A percentile compares a stretch with the other conserved stretches of the same genome.
These are phyloP conservation scores for Backusella psychrophila DNA, from an alignment of 192 early-diverging fungal genomes.

Conservation along the genomic window DNA sequence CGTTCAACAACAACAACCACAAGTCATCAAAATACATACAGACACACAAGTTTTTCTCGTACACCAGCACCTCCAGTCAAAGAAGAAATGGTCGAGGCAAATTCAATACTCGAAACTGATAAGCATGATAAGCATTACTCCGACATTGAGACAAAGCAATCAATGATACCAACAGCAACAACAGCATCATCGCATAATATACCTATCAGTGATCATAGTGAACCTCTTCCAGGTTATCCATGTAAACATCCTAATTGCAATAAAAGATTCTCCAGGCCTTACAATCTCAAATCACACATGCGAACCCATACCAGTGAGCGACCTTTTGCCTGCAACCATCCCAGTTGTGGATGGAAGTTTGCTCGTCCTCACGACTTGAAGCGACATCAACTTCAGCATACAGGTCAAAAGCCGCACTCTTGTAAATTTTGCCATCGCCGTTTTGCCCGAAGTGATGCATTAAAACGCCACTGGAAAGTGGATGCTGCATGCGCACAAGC, in stretches of 20 bases:
- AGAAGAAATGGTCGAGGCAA: not conserved
- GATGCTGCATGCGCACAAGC: constrained; percentile 16
- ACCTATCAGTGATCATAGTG: not conserved
- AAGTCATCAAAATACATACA: not conserved
- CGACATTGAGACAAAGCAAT: not conserved
- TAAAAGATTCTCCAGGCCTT: constrained; percentile 61
- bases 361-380: constrained; percentile 76
- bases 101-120: not conserved
- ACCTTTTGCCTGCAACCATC: constrained; percentile 59
- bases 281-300: constrained; percentile 77
- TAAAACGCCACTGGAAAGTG: constrained; percentile 53
- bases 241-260: constrained; percentile 27
- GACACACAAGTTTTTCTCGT: not conserved
- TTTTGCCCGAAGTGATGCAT: constrained; percentile 73
- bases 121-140: not conserved
- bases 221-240: not conserved
- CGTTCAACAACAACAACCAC: not conserved
- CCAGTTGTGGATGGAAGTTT: constrained; percentile 55
- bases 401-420: constrained; percentile 70
- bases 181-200: not conserved
- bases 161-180: not conserved
- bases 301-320: constrained; percentile 71
- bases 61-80: not conserved
- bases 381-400: constrained; percentile 74
- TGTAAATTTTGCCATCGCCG: constrained; percentile 74